A percentile compares a stretch with the other conserved stretches of the same genome.
These are phyloP conservation scores for Zychaea mexicana DNA, from an alignment of 371 early-diverging fungal genomes.

Conservation along the genomic window DNA sequence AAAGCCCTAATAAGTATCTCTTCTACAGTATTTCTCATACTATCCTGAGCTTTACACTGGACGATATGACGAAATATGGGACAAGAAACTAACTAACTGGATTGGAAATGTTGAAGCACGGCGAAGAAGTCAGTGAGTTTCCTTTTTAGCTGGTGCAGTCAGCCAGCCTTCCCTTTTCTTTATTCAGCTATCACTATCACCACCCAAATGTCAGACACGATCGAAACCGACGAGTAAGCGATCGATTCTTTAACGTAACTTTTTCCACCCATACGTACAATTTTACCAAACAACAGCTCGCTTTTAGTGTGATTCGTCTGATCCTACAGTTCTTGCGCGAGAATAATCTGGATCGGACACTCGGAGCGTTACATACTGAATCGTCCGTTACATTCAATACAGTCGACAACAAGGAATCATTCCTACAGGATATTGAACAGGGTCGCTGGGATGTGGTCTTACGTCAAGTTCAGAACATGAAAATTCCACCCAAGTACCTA, in stretches of 20 bases:
- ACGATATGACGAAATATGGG: too few relatives aligned
- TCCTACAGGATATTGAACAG: conserved; percentile 70
- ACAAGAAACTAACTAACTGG: too few relatives aligned
- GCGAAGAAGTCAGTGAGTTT: too few relatives aligned
- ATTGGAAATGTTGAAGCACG: too few relatives aligned
- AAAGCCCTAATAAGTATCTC: too few relatives aligned
- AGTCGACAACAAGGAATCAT: conserved; percentile 74
- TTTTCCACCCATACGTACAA: background rate
- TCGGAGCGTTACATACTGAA: conserved; percentile 82
- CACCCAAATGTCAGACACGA: background rate
- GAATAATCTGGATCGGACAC: conserved; percentile 75
- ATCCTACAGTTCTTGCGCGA: conserved; percentile 92
- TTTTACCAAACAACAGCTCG: background rate
- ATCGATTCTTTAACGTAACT: background rate
- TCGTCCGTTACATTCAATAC: conserved; percentile 77
- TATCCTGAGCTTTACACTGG: too few relatives aligned
- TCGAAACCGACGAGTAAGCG: conserved; percentile 4
- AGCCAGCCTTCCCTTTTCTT: too few relatives aligned
- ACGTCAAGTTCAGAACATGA: conserved; percentile 66
- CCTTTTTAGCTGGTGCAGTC: too few relatives aligned
- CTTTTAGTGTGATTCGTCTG: conserved; percentile 74
- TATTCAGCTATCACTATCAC: background rate
- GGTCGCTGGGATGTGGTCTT: conserved; percentile 91
- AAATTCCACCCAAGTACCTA: conserved; percentile 66
- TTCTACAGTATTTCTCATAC: too few relatives aligned